Base-by-base conservation (phyloP, 2,329 filamentous ascomycete species). In the Fusarium sarcochroum region DNA sequence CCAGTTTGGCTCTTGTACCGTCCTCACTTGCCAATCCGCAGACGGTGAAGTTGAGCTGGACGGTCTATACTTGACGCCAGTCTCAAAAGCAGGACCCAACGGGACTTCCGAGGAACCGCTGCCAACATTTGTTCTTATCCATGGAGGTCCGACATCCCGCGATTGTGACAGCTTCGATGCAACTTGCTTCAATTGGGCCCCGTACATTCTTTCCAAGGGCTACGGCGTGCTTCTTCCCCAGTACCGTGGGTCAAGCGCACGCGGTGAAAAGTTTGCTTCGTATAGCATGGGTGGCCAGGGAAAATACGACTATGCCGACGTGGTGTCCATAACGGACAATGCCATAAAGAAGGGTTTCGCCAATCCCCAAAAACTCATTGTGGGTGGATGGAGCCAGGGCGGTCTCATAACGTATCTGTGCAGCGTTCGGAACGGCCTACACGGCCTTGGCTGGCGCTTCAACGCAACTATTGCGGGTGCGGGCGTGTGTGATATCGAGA, bases 321-420 rank as follows among this genome's bases (percentile, higher is more conserved):
- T 82, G 0, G 70, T 81, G 1, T 69, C 76, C 1, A 63, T 80
- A 32, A 78, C 76, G 0, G 67, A 80, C 18, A 45, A 75, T 20
- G 77, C 77, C 9, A 74, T 82, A 48, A 67, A 71, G 17, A 38
- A 71, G 6, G 76, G 78, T 0, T 74, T 75, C 5, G 76, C 77
- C 0, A 74, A 82, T 30, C 35, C 64, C 1, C 47, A 76, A 3
- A 73, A 71, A 3, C 63, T 82, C 2, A 66, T 79, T 2, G 77
- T 80, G 1, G 78, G 77, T 3, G 80, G 80, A 1, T 80, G 73
- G 71, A 77, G 74, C 21, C 79, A 81, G 61, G 81, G 80, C 11
- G 80, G 81, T 3, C 78, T 77, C 15, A 63, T 83, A 1, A 71
- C 76, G 4, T 81, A 80, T 62, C 73, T 82, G 2, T 74, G 73